Base-by-base conservation (phyloP, 139 green algal species). In the Desmodesmus armatus region DNA sequence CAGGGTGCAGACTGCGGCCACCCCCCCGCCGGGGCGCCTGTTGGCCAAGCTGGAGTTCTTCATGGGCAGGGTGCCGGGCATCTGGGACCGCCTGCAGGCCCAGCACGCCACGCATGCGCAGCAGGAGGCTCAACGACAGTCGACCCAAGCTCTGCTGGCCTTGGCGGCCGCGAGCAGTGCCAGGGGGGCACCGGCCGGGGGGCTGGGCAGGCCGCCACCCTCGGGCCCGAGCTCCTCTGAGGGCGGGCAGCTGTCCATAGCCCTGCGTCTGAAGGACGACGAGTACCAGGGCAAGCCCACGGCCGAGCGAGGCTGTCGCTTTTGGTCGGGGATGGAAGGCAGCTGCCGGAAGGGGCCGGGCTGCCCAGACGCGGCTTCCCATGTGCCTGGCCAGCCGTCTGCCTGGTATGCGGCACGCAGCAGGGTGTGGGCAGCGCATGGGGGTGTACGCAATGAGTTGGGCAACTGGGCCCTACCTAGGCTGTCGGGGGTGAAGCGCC, bases 261-360 rank as follows among this genome's bases (percentile, higher is more conserved):
- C 60, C 60, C 31, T 51, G 31, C 66, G 49, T 39, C 69, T 25
- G 69, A 21, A 39, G 69, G 65, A 73, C 19, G 29, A 7, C 11
- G 29, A 27, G 29, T 73, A 29, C n/a, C 40, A 43, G 29, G 65
- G 21, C 29, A 73, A 73, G 35, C 31, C 11, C 40, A 29, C 29
- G 21, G 65, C 21, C 17, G 65, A 73, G 29, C 65, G 65, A 5
- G 65, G 65, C 29, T 73, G 65, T 43, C 43, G 60, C 40, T 78
- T 58, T 58, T 78, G 40, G 70, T 78, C 70, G 35, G 70, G 70
- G 4, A 60, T 60, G 39, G 70, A 78, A 21, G 70, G 70, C 40
- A 78, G 70, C 41, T 78, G 70, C 41, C 43, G 15, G 40, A 21
- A 17, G 23, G 70, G 7, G 37, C 21, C 67, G 3, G 5, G 6